Evolutionary conservation across 2,329 filamentous ascomycete species (phyloP), one percentile per base, ranked within the genome.

Genomic region (Fusarium sp.): DNA sequence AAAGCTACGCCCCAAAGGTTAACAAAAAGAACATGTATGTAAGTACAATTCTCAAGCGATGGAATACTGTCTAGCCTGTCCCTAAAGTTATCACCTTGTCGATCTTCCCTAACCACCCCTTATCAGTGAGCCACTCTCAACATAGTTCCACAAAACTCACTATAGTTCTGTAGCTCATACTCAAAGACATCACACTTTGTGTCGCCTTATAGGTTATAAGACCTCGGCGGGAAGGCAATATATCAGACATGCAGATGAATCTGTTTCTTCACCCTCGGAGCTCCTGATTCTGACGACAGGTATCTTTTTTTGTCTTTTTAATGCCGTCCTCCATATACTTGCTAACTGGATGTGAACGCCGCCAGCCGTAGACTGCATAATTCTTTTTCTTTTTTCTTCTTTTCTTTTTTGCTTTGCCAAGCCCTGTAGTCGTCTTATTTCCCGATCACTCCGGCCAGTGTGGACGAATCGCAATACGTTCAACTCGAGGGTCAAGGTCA

Each of bases 231-330:
- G 24, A 26, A 10, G 24, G 24, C 2, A 26, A 26, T 26, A 45
- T 40, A 59, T 34, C 44, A 34, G 30, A 34, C 17, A 17, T 17
- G 12, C 30, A 34, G 7, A 34, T 34, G 30, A 15, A 7, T 17
- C n/a, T n/a, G n/a, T n/a, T n/a, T n/a, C n/a, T n/a, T n/a, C n/a
- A n/a, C n/a, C n/a, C n/a, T n/a, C n/a, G n/a, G n/a, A 34, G 14
- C 17, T 34, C 14, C 39, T 34, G 17, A 28, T 45, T 39, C 34
- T 21, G 36, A 48, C 56, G 49, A 23, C 43, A 20, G 43, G 58
- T 48, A 23, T 39, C 19, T 47, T 56, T 65, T 62, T 12, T 30
- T n/a, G n/a, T n/a, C n/a, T n/a, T 42, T 62, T 62, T 50, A 46
- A 30, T 19, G 23, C 9, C 20, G 30, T 32, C 17, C 9, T 42